A percentile compares a stretch with the other conserved stretches of the same genome.
Conservation (phyloP, 768 basidiomycete species). For the Pulveroboletus sp. region DNA sequence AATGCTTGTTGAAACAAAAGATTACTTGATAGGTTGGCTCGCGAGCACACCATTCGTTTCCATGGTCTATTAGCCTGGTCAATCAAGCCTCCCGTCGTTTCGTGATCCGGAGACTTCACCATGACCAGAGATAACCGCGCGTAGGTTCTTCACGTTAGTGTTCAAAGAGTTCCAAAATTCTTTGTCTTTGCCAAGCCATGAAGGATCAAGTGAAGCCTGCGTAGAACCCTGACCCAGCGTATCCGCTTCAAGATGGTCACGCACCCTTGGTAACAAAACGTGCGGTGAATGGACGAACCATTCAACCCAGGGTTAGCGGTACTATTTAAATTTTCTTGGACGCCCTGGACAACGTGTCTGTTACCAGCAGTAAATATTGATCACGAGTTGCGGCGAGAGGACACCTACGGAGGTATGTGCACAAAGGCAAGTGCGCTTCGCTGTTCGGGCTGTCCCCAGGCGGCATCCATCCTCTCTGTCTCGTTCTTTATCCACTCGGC, state of each 20-base stretch:
- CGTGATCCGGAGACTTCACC: slow-evolving; percentile 35
- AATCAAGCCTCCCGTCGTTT: not conserved
- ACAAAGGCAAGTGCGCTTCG: slow-evolving; percentile 65
- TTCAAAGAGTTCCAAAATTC: slow-evolving; percentile 63
- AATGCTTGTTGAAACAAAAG: slow-evolving; percentile 76
- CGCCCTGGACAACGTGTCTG: slow-evolving; percentile 29
- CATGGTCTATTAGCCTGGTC: slow-evolving; percentile 49
- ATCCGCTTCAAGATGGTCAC: slow-evolving; percentile 41
- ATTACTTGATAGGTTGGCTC: slow-evolving; percentile 57
- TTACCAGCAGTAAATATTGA: not conserved
- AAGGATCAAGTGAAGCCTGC: slow-evolving; percentile 44
- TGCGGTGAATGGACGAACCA: slow-evolving; percentile 23
- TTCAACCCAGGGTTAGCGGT: slow-evolving; percentile 40
- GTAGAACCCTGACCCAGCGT: slow-evolving; percentile 51
- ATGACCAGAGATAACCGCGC: slow-evolving; percentile 67
- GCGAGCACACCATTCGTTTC: slow-evolving; percentile 75
- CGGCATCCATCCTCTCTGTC: slow-evolving; percentile 46
- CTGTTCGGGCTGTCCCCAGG: slow-evolving; percentile 51
- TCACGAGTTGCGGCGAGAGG: not conserved
- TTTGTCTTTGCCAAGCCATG: slow-evolving; percentile 43
- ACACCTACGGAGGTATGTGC: slow-evolving; percentile 66
- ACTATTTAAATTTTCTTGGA: slow-evolving; percentile 34
- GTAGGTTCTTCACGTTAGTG: slow-evolving; percentile 56
- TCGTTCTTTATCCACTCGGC: slow-evolving; percentile 57
- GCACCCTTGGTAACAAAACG: not conserved